Conservation (phyloP, 1,284 basidiomycete genomes). For the Singerocomus inundabilis region DNA sequence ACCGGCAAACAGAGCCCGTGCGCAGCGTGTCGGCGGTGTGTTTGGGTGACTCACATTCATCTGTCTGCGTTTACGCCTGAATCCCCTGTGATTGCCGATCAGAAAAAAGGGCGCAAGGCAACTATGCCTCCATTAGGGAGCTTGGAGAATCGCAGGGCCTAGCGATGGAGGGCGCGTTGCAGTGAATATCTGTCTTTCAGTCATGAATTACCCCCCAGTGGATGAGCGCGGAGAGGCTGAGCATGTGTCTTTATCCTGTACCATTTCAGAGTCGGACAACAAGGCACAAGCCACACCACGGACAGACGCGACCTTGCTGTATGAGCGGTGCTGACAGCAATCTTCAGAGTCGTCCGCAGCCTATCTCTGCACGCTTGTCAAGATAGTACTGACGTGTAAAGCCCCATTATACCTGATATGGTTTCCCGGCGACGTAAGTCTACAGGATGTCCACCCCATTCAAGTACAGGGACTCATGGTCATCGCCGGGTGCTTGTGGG, state of each 20-base stretch:
- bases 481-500: constrained; percentile 1
- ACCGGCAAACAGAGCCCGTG: background rate
- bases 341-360: background rate
- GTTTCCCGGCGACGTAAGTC: background rate
- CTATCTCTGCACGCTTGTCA: background rate
- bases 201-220: background rate
- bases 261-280: too few species aligned
- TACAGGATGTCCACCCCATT: background rate
- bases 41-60: too few species aligned
- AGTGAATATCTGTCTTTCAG: background rate
- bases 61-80: too few species aligned
- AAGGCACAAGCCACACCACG: background rate
- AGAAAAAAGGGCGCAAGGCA: too few species aligned
- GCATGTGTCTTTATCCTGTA: background rate
- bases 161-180: too few species aligned
- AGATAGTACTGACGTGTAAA: background rate
- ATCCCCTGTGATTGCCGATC: too few species aligned
- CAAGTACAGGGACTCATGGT: background rate
- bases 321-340: background rate
- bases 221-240: background rate
- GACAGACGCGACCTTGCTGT: constrained; percentile 10
- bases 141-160: too few species aligned
- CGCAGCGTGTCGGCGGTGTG: too few species aligned
- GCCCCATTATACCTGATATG: background rate
- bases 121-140: too few species aligned